Percentiles rank a stretch among this genome's conserved stretches.
Evolutionary conservation across 148 eudicot genomes (phyloP).

Genomic region (Silene conica): DNA sequence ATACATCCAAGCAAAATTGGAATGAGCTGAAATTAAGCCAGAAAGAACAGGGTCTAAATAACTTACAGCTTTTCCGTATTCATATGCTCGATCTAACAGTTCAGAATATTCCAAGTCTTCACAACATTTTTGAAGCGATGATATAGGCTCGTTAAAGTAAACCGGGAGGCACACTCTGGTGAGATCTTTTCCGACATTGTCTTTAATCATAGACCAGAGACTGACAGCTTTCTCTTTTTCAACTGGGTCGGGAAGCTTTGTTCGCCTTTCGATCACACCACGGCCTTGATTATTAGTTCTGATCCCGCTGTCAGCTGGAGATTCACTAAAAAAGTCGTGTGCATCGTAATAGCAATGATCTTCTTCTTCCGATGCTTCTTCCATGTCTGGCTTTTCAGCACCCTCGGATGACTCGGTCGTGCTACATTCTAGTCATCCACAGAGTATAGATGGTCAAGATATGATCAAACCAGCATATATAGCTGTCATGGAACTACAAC

Average conservation of each 20-base stretch:
- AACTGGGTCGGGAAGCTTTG: conserved; percentile 77
- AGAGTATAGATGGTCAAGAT: conserved; percentile 18
- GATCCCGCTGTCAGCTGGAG: conserved; percentile 27
- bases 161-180: conserved; percentile 96
- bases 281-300: conserved; percentile 24
- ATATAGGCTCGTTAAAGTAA: conserved; percentile 93
- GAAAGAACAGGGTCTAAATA: too few relatives aligned
- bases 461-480: neutral
- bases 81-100: conserved; percentile 83
- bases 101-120: conserved; percentile 92
- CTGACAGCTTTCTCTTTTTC: conserved; percentile 91
- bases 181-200: conserved; percentile 93
- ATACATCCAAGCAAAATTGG: too few relatives aligned
- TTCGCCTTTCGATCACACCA: conserved; percentile 54
- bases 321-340: conserved; percentile 52
- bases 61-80: conserved; percentile 76
- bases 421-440: conserved; percentile 61
- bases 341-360: conserved; percentile 66
- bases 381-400: conserved; percentile 78
- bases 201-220: conserved; percentile 97
- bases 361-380: conserved; percentile 76
- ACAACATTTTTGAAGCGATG: conserved; percentile 88
- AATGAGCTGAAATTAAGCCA: too few relatives aligned
- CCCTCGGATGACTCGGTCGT: conserved; percentile 83
- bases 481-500: neutral